Percentiles rank a stretch among this genome's conserved stretches.
These are phyloP conservation scores for Trichoderma koningii DNA, from an alignment of 2,329 filamentous ascomycete species.

Conservation along the genomic window DNA sequence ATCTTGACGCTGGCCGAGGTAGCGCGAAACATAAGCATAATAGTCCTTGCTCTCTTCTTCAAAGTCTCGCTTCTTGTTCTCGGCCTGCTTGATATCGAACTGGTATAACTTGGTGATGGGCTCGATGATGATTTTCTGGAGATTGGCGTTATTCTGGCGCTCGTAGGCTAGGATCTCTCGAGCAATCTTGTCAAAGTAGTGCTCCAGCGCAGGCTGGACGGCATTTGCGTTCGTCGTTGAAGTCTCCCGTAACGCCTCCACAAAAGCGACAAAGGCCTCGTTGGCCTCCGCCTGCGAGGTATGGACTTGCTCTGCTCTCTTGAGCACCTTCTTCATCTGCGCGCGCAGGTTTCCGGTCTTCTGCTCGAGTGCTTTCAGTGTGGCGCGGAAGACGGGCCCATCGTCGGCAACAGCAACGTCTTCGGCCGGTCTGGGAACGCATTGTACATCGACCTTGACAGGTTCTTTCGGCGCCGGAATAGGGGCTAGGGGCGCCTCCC, in stretches of 20 bases:
- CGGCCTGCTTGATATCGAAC: constrained; percentile 95
- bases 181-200: constrained; percentile 97
- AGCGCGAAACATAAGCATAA: constrained; percentile 91
- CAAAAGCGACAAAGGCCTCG: constrained; percentile 78
- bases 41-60: constrained; percentile 99
- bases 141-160: constrained; percentile 75
- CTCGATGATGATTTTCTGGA: constrained; percentile 93
- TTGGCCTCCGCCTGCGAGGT: constrained; percentile 80
- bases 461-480: constrained; percentile 45
- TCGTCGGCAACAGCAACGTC: constrained; percentile 86
- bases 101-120: constrained; percentile 90
- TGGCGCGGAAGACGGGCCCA: constrained; percentile 92
- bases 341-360: constrained; percentile 93
- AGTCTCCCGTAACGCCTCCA: constrained; percentile 83
- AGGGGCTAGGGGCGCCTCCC: constrained; percentile 41
- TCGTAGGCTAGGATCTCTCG: constrained; percentile 88
- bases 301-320: constrained; percentile 87
- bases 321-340: constrained; percentile 95
- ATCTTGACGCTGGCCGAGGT: constrained; percentile 94
- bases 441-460: constrained; percentile 85
- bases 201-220: constrained; percentile 93
- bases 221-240: constrained; percentile 91
- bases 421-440: constrained; percentile 74
- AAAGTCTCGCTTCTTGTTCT: constrained; percentile 95
- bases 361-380: constrained; percentile 93